Conservation (phyloP, 73 alveolate genomes). For the Halteria grandinella region DNA sequence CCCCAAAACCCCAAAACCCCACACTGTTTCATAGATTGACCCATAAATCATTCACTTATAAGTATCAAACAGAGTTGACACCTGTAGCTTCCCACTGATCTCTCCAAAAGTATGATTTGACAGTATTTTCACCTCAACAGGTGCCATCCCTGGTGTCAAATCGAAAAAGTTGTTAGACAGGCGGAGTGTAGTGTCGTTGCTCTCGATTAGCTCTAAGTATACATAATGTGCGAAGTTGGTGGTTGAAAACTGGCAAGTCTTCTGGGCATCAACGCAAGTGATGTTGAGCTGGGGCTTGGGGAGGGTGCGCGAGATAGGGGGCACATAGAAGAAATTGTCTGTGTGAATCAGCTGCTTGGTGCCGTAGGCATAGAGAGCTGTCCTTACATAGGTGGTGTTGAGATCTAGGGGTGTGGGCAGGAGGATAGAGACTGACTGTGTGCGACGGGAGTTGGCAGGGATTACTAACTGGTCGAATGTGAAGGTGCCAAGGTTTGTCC, state of each 20-base stretch:
- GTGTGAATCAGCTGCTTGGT: too few species aligned
- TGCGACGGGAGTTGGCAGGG: neutral
- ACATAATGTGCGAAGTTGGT: neutral
- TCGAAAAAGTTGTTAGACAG: conserved; percentile 6
- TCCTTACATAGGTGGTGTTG: neutral
- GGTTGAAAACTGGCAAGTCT: neutral
- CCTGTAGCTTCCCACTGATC: neutral
- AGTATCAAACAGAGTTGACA: conserved; percentile 1
- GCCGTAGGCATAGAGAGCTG: neutral
- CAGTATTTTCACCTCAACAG: neutral
- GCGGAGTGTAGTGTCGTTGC: neutral
- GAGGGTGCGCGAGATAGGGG: neutral
- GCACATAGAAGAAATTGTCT: too few species aligned
- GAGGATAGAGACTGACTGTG: neutral
- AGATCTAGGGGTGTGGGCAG: neutral
- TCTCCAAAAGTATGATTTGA: neutral
- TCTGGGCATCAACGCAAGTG: neutral
- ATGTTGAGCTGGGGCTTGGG: neutral
- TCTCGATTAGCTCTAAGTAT: neutral
- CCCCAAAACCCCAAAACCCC: too few species aligned
- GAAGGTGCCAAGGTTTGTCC: neutral
- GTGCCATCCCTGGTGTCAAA: neutral
- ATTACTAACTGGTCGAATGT: neutral
- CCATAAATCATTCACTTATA: too few species aligned
- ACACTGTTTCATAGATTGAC: too few species aligned